These are phyloP conservation scores for Eucalyptus microcorys DNA, from an alignment of 345 rosid species.

Conservation along the genomic window DNA sequence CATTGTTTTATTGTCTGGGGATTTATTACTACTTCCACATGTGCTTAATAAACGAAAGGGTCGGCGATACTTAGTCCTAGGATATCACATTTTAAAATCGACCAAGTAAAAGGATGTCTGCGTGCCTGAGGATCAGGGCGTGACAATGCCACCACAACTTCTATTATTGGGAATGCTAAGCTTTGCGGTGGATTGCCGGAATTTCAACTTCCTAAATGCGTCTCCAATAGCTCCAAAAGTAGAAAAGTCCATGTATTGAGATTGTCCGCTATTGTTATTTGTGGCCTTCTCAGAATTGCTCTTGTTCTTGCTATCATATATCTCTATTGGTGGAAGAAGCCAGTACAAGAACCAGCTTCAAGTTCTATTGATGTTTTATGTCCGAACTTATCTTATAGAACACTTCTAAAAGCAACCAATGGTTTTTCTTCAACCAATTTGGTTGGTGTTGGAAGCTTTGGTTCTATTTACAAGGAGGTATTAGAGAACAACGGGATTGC, in stretches of 20 bases:
- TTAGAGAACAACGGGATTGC: accelerated
- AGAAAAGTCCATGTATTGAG: not conserved
- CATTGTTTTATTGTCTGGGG: too few relatives aligned
- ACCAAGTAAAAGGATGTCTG: too few relatives aligned
- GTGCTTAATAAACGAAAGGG: too few relatives aligned
- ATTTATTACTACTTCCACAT: too few relatives aligned
- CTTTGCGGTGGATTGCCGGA: not conserved
- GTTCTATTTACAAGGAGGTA: not conserved
- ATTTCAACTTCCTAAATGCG: not conserved
- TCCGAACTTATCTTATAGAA: not conserved
- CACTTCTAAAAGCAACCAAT: not conserved
- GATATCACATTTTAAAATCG: too few relatives aligned
- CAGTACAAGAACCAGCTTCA: not conserved
- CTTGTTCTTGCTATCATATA: not conserved
- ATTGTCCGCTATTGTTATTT: not conserved
- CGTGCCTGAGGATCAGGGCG: too few relatives aligned
- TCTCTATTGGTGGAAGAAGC: not conserved
- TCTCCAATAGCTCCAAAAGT: not conserved
- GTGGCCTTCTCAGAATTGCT: not conserved
- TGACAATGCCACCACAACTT: not conserved
- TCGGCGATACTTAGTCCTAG: too few relatives aligned
- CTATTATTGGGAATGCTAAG: not conserved
- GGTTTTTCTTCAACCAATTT: not conserved
- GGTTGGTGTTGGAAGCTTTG: not conserved
- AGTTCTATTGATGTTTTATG: not conserved